These are phyloP conservation scores for Stachybotrys elegans DNA, from an alignment of 2,329 filamentous ascomycete species.

Conservation along the genomic window DNA sequence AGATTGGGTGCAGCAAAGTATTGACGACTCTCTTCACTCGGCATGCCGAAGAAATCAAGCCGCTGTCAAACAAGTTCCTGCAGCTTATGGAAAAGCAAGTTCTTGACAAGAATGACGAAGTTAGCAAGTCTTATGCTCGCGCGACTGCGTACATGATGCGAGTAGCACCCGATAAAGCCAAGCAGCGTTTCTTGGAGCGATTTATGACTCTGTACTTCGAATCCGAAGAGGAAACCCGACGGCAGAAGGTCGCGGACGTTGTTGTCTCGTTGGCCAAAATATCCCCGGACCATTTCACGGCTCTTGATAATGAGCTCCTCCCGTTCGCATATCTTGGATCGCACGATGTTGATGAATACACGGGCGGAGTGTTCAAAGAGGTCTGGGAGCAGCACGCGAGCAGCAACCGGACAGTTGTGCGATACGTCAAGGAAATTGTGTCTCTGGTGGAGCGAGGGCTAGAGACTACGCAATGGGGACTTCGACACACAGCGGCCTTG, in stretches of 20 bases:
- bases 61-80: conserved; percentile 71
- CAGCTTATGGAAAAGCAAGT: conserved; percentile 75
- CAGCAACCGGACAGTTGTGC: conserved; percentile 71
- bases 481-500: conserved; percentile 84
- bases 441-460: conserved; percentile 62
- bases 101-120: conserved; percentile 89
- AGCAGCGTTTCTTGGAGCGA: conserved; percentile 45
- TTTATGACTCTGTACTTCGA: conserved; percentile 71
- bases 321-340: conserved; percentile 86
- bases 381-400: conserved; percentile 92
- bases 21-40: conserved; percentile 80
- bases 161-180: conserved; percentile 42
- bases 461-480: conserved; percentile 78
- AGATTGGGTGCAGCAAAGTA: conserved; percentile 83
- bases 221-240: conserved; percentile 69
- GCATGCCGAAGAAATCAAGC: conserved; percentile 67
- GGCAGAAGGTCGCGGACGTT: conserved; percentile 77
- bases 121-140: conserved; percentile 82
- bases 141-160: conserved; percentile 81
- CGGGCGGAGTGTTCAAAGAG: conserved; percentile 72
- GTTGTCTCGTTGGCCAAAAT: conserved; percentile 78
- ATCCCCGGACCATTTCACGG: conserved; percentile 81
- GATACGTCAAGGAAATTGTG: conserved; percentile 82
- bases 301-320: conserved; percentile 67
- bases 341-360: conserved; percentile 78